Conservation (phyloP, 2,329 filamentous ascomycete genomes). For the Pyrenochaeta sp. region DNA sequence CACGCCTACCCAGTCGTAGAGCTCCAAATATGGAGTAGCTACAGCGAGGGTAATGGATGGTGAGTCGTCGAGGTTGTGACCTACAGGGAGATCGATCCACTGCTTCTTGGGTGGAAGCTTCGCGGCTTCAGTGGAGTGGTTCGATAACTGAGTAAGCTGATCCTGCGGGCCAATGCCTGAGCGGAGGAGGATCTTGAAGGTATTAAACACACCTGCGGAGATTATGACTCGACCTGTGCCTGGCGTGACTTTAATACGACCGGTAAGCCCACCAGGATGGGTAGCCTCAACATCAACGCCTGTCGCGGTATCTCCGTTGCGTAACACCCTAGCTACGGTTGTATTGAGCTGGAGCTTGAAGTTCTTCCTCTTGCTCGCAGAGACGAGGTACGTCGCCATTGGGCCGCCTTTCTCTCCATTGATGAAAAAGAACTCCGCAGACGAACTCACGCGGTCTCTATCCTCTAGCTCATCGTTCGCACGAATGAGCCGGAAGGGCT, state of each 20-base stretch:
- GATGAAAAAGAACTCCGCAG: constrained; percentile 69
- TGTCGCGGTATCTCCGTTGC: constrained; percentile 65
- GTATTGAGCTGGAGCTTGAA: constrained; percentile 71
- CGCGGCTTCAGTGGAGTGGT: constrained; percentile 45
- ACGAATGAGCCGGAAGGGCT: constrained; percentile 68
- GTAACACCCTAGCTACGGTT: constrained; percentile 67
- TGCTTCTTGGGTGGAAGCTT: constrained; percentile 48
- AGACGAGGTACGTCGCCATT: constrained; percentile 72
- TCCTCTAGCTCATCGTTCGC: constrained; percentile 64
- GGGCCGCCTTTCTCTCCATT: constrained; percentile 72
- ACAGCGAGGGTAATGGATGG: constrained; percentile 9
- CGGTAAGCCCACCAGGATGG: constrained; percentile 55
- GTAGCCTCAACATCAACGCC: constrained; percentile 65
- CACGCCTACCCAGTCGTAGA: constrained; percentile 68
- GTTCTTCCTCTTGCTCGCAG: constrained; percentile 64
- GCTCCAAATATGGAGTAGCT: constrained; percentile 43
- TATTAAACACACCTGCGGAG: constrained; percentile 71
- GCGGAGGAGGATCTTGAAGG: constrained; percentile 69
- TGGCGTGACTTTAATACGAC: constrained; percentile 65
- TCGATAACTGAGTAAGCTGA: constrained; percentile 48
- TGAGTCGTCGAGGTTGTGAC: constrained; percentile 53
- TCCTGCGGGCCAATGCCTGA: constrained; percentile 69
- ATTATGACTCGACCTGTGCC: constrained; percentile 69
- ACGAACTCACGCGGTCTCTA: constrained; percentile 66
- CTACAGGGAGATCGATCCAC: constrained; percentile 57